Conservation (phyloP, 495 filamentous ascomycete genomes). For the Lophium mytilinum region DNA sequence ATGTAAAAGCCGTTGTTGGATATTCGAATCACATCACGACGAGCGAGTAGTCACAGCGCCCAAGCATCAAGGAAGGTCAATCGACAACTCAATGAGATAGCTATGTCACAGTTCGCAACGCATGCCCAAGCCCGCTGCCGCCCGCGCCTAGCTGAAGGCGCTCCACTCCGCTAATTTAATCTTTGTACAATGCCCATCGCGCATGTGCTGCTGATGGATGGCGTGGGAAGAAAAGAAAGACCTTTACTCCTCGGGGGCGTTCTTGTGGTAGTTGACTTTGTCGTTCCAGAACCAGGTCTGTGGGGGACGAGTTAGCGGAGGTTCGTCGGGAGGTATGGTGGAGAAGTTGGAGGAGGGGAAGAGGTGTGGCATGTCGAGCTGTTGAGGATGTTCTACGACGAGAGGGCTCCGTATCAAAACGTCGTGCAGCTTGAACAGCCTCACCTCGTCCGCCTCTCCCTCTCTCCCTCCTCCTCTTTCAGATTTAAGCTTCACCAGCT, state of each 20-base stretch:
- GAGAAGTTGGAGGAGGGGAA: background rate
- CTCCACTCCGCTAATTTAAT: background rate
- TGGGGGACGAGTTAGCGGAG: background rate
- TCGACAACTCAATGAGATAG: background rate
- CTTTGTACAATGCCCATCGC: background rate
- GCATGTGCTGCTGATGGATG: background rate
- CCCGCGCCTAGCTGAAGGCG: too few relatives aligned
- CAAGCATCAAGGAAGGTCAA: too few relatives aligned
- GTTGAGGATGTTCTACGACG: background rate
- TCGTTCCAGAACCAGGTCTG: constrained; percentile 66
- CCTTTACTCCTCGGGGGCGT: constrained; percentile 50
- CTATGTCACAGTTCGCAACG: background rate
- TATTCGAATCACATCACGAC: too few relatives aligned
- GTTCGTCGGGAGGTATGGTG: background rate
- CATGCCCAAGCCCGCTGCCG: too few relatives aligned
- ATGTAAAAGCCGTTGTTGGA: too few relatives aligned
- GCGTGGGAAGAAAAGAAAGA: background rate
- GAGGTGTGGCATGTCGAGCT: background rate
- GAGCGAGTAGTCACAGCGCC: too few relatives aligned
- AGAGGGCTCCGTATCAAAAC: background rate
- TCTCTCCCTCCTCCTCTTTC: background rate
- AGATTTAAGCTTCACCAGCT: background rate
- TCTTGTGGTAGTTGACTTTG: constrained; percentile 92
- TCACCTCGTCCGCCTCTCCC: background rate
- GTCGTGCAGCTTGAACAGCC: background rate